Conservation (phyloP, 257 asterid species). For the Solanum chilense region DNA sequence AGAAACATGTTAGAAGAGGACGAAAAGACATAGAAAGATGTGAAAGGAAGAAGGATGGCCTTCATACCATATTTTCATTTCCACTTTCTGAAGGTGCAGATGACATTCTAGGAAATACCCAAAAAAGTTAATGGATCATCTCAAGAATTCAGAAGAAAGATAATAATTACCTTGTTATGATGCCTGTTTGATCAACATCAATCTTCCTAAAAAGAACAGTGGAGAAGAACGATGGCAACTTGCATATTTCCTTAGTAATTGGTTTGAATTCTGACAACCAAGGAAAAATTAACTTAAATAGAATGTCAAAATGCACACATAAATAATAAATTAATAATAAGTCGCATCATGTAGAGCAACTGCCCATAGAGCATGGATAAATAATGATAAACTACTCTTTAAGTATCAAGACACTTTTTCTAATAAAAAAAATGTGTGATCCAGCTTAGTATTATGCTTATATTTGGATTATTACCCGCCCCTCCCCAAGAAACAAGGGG, state of each 20-base stretch:
- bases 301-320: neutral
- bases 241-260: slow-evolving; percentile 90
- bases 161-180: slow-evolving; percentile 61
- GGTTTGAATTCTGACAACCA: slow-evolving; percentile 74
- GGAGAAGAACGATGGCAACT: slow-evolving; percentile 98
- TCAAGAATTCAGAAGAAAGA: neutral
- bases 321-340: neutral
- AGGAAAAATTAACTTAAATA: neutral
- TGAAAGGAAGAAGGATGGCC: neutral
- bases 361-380: neutral
- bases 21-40: neutral
- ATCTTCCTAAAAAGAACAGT: slow-evolving; percentile 69
- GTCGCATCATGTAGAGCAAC: neutral
- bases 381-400: neutral
- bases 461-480: neutral
- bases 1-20: neutral
- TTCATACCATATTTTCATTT: neutral
- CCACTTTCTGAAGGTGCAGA: neutral
- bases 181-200: slow-evolving; percentile 54
- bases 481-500: neutral
- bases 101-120: neutral
- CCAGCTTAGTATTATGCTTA: neutral
- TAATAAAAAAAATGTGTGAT: neutral
- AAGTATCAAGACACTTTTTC: neutral
- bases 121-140: neutral